Evolutionary conservation across 495 filamentous ascomycete genomes (phyloP), one percentile per base, ranked within the genome.

Genomic region (Trichoderma orchidacearum): DNA sequence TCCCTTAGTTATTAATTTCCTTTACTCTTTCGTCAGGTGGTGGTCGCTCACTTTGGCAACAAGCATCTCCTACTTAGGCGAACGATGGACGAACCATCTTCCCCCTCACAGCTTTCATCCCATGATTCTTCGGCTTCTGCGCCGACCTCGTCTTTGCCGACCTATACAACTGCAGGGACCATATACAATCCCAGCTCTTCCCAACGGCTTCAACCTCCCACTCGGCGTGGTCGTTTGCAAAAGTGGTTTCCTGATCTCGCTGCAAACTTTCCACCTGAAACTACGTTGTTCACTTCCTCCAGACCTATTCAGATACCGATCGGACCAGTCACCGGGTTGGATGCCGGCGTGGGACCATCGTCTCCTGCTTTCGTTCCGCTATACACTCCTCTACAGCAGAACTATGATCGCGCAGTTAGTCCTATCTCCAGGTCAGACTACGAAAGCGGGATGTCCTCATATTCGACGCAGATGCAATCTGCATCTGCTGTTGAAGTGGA

Each of bases 311-410:
- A n/a, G n/a, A n/a, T n/a, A n/a, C n/a, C n/a, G n/a, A n/a, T n/a
- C n/a, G n/a, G n/a, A n/a, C n/a, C 8, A 36, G 7, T 4, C 12
- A 15, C 17, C 34, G 17, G 13, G 0, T 7, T n/a, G 4, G 34
- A 36, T n/a, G 13, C 34, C 8, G 17, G 13, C 12, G 12, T n/a
- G 7, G 17, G 12, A 15, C 4, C 12, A n/a, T n/a, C 66, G 25
- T 53, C 58, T 11, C 52, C 58, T 27, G 23, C 57, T 28, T 38
- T 13, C n/a, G 27, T 63, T 13, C 64, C 62, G 2, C 62, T 70
- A 38, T 76, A 77, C 51, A 63, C 67, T 5, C 74, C 73, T 9
- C 61, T 77, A n/a, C 73, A 75, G 61, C 74, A 77, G 54, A 76
- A 76, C 53, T 68, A 67, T 55, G 72, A 76, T 51, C 68, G 74